These are phyloP conservation scores for Cystobasidium sp. DNA, from an alignment of 1,284 basidiomycete species.

Conservation along the genomic window DNA sequence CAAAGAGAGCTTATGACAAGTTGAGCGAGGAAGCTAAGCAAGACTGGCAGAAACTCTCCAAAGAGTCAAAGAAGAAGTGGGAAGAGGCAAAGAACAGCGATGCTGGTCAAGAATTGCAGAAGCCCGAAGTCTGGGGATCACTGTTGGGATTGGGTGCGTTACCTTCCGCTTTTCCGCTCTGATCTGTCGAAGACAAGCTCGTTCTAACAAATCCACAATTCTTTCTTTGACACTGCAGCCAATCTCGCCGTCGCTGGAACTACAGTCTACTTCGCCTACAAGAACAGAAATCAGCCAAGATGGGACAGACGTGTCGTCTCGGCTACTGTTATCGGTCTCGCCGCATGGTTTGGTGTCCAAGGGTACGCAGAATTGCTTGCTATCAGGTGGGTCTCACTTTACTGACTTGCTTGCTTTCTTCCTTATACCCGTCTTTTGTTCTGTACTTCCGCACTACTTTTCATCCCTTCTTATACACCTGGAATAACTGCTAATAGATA, in stretches of 20 bases:
- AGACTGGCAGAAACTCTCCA: conserved; percentile 42
- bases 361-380: conserved; percentile 40
- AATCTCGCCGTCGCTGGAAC: conserved; percentile 71
- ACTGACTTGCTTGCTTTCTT: conserved; percentile 3
- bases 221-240: conserved; percentile 58
- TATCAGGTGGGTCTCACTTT: conserved; percentile 19
- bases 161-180: background rate
- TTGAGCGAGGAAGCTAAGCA: conserved; percentile 29
- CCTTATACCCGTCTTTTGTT: background rate
- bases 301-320: conserved; percentile 75
- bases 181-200: background rate
- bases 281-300: conserved; percentile 67
- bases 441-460: background rate
- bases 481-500: conserved; percentile 24
- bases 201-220: background rate
- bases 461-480: background rate
- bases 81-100: conserved; percentile 68
- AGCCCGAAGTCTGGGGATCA: conserved; percentile 72
- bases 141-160: conserved; percentile 67
- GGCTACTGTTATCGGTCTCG: conserved; percentile 67
- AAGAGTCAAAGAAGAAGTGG: conserved; percentile 61
- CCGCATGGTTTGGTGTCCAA: conserved; percentile 62
- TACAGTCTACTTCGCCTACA: conserved; percentile 71
- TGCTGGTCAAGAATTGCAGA: conserved; percentile 66
- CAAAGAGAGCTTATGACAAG: conserved; percentile 42